phyloP scores from a whole-genome alignment of 2,329 filamentous ascomycete species.

The Diplodia corticola region DNA sequence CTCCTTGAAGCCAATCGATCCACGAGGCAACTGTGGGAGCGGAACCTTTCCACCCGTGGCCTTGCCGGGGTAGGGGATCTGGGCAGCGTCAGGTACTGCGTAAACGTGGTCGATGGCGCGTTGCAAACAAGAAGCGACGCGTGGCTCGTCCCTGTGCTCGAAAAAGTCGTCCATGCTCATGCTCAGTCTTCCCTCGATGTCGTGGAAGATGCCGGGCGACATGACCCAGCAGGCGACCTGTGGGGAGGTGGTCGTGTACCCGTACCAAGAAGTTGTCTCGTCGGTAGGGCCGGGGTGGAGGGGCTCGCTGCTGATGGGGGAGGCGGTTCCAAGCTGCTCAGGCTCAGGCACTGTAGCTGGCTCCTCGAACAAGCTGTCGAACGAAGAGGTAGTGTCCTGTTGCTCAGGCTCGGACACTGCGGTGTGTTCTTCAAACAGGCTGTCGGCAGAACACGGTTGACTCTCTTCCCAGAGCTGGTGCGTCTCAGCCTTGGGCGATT shows the following conservation, averaged over 20 bases:
- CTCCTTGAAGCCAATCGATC: too few relatives aligned
- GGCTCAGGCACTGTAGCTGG: background rate
- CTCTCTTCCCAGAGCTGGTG: too few relatives aligned
- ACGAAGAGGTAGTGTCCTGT: background rate
- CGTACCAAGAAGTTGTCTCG: too few relatives aligned
- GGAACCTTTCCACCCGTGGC: too few relatives aligned
- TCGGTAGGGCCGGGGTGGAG: background rate
- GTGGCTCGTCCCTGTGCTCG: background rate
- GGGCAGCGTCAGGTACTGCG: too few relatives aligned
- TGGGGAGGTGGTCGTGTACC: background rate
- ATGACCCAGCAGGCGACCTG: background rate
- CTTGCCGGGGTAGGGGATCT: too few relatives aligned
- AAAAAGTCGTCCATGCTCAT: background rate
- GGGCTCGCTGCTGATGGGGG: background rate
- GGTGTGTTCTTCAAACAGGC: background rate
- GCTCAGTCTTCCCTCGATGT: too few relatives aligned
- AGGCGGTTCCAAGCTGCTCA: background rate
- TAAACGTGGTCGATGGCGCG: too few relatives aligned
- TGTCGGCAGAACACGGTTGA: too few relatives aligned
- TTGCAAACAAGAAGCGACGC: background rate
- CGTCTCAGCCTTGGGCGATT: background rate
- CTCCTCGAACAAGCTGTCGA: background rate
- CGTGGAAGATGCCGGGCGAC: background rate
- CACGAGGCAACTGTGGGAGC: too few relatives aligned
- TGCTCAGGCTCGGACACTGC: background rate